Conservation (phyloP, 768 basidiomycete genomes). For the Russula vinacea region DNA sequence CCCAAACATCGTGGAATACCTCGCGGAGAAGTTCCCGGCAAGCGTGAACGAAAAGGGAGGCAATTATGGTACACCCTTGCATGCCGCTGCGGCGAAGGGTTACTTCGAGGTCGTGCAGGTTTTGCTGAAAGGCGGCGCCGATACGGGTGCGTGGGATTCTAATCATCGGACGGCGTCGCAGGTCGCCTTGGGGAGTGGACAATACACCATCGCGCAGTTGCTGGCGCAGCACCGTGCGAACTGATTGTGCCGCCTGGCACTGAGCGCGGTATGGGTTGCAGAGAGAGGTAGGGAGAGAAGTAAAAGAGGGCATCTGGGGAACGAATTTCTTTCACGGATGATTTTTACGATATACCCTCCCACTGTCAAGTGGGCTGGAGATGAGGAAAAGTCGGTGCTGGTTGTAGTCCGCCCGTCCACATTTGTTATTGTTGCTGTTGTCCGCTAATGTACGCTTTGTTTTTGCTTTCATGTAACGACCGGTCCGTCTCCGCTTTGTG, state of each 20-base stretch:
- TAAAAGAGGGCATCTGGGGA: background rate
- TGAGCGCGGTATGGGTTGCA: background rate
- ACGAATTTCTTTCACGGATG: background rate
- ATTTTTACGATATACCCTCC: background rate
- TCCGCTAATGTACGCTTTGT: background rate
- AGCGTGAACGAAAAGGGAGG: conserved; percentile 2
- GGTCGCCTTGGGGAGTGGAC: conserved; percentile 12
- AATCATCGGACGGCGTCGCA: conserved; percentile 16
- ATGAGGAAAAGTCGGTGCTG: background rate
- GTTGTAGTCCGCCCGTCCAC: background rate
- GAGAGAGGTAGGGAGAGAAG: background rate
- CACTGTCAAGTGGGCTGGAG: background rate
- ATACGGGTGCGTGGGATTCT: conserved; percentile 3
- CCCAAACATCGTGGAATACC: conserved; percentile 13
- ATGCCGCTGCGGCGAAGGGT: conserved; percentile 11
- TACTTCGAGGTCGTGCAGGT: conserved; percentile 11
- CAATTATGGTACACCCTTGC: background rate
- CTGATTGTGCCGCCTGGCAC: background rate
- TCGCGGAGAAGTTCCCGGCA: conserved; percentile 3
- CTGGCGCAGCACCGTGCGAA: conserved; percentile 7
- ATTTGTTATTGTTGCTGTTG: background rate
- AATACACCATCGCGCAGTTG: conserved; percentile 14
- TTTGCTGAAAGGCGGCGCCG: conserved; percentile 2
- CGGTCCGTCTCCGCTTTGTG: no score
- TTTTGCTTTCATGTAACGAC: background rate